Evolutionary conservation across 768 basidiomycete genomes (phyloP).

Genomic region (Suillus hirtellus): DNA sequence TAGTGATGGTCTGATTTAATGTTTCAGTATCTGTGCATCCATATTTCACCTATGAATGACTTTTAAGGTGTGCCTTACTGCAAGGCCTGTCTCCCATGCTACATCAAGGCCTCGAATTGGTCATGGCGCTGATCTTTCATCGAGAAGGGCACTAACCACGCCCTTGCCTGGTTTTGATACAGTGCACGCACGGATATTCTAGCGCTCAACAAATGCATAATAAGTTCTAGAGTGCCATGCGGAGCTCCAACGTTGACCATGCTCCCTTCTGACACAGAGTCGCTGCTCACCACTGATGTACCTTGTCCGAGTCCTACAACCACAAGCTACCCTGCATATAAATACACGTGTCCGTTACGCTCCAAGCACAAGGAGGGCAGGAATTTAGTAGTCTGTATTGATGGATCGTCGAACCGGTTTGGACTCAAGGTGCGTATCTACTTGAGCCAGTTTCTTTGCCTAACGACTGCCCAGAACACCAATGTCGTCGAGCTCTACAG

Average conservation of each 20-base stretch:
- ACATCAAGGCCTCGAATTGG: background rate
- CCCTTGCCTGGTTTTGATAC: background rate
- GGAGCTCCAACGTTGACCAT: background rate
- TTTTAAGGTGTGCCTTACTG: too few species aligned
- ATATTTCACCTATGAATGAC: too few species aligned
- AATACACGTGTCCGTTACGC: background rate
- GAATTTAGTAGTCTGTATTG: slow-evolving; percentile 21
- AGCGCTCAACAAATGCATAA: background rate
- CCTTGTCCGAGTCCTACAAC: background rate
- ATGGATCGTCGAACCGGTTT: slow-evolving; percentile 20
- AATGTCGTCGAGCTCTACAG: slow-evolving; percentile 33
- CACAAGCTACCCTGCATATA: background rate
- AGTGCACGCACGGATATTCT: background rate
- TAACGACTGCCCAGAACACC: slow-evolving; percentile 25
- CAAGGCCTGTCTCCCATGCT: too few species aligned
- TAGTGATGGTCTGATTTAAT: too few species aligned
- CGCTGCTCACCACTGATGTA: background rate
- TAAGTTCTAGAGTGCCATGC: background rate
- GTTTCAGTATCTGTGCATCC: too few species aligned
- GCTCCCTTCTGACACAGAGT: background rate
- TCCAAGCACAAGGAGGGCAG: background rate
- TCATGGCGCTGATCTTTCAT: background rate
- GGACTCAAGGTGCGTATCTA: slow-evolving; percentile 3
- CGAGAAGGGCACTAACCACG: background rate
- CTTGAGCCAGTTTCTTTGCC: background rate